Evolutionary conservation across 1,284 basidiomycete genomes (phyloP), one percentile per base, ranked within the genome.

Genomic region (Sporisorium scitamineum): DNA sequence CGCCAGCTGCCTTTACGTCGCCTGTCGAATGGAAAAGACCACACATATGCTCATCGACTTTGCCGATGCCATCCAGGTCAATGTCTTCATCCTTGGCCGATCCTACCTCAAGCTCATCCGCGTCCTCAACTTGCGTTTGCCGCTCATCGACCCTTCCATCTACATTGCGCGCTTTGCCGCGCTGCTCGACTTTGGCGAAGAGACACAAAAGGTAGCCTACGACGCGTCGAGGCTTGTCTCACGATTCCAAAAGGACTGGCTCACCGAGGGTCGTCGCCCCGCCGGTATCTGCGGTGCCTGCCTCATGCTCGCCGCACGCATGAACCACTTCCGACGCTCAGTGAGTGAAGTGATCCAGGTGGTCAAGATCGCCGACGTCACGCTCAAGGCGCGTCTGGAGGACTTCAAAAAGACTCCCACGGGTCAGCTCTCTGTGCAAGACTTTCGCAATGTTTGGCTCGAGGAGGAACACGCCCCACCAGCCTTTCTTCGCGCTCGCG

Each of bases 1-100:
- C 29, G 96, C 95, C 0, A 92, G 95, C 52, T 99, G 97, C 85
- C 89, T 98, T 54, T 99, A 99, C 84, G 91, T 97, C 54, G 94
- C 95, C 8, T 97, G 95, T 84, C 88, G 97, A 62, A 91, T 95
- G 86, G 93, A 93, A 80, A 94, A 96, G 86, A 87, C 87, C 20
- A 94, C 92, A 0, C 94, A 96, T 85, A 99, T 99, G 97, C 90
- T 99, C 39, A 99, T 99, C 76, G 97, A 99, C 87, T 98, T 99
- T 84, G 26, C 93, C 39, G 83, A 85, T 54, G 79, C 82, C 22
- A 82, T 85, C 53, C 80, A 85, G 71, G 94, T 98, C 78, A 99
- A 99, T 83, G 97, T 99, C 9, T 99, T 97, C 82, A 94, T 95
- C 82, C 92, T 99, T 26, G 97, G 97, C 0, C 92, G 95, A 61